Percentiles rank a stretch among this genome's conserved stretches.
phyloP scores from a whole-genome alignment of 73 alveolate genomes.

The Paramecium tetraurelia region DNA sequence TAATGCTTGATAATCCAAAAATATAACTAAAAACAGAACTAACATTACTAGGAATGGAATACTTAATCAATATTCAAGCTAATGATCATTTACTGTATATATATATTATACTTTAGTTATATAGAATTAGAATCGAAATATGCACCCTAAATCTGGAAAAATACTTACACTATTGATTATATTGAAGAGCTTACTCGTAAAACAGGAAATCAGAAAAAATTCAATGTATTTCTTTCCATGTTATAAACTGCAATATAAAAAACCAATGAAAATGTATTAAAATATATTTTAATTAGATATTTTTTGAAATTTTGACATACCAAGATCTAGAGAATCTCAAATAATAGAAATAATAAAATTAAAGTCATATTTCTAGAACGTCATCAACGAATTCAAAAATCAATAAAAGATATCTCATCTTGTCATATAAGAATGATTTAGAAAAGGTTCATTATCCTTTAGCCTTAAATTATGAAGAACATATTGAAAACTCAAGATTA shows the following conservation, averaged over 20 bases:
- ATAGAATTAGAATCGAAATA: constrained; percentile 10
- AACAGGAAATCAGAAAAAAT: constrained; percentile 60
- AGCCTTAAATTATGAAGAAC: constrained; percentile 52
- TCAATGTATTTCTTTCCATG: constrained; percentile 41
- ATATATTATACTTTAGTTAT: neutral
- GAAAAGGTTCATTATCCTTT: constrained; percentile 61
- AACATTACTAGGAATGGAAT: neutral
- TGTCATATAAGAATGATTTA: neutral
- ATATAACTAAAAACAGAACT: neutral
- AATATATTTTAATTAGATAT: neutral
- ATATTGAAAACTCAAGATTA: constrained; percentile 15
- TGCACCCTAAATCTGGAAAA: constrained; percentile 51
- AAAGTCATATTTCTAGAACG: neutral
- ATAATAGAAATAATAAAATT: neutral
- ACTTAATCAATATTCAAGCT: neutral
- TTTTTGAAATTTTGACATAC: constrained; percentile 56
- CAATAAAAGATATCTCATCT: constrained; percentile 53
- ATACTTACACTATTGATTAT: constrained; percentile 54
- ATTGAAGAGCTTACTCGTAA: constrained; percentile 66
- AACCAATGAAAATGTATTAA: constrained; percentile 2
- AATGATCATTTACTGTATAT: neutral
- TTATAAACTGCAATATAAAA: neutral
- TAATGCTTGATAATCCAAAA: neutral
- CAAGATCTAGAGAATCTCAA: constrained; percentile 60
- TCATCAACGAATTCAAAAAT: neutral